Percentiles rank a stretch among this genome's conserved stretches.
phyloP scores from a whole-genome alignment of 106 monocot genomes.

The Dendrobium officinale region DNA sequence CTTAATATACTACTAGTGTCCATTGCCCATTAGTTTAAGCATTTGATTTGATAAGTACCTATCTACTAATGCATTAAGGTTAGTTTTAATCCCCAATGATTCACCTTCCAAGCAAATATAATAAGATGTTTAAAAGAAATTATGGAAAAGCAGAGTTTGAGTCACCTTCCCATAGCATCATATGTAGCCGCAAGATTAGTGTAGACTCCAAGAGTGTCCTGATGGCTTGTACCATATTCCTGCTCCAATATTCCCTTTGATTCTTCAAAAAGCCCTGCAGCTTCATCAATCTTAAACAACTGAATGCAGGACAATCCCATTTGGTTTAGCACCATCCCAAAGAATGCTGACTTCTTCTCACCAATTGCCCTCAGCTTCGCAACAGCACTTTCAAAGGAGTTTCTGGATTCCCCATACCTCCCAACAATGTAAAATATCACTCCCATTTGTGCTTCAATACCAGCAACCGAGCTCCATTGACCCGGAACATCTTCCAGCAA shows the following conservation, averaged over 20 bases:
- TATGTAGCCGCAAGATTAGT: conserved; percentile 66
- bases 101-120: not conserved
- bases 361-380: conserved; percentile 45
- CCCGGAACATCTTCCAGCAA: conserved; percentile 39
- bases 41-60: not conserved
- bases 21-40: not conserved
- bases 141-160: not conserved
- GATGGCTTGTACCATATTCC: conserved; percentile 42
- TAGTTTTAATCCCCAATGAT: not conserved
- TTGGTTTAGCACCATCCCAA: conserved; percentile 54
- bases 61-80: not conserved
- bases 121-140: not conserved
- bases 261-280: conserved; percentile 52
- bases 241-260: conserved; percentile 40
- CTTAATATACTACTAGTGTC: not conserved
- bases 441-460: conserved; percentile 58
- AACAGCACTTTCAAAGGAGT: conserved; percentile 48
- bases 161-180: conserved; percentile 68
- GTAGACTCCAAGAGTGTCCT: conserved; percentile 51
- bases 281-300: conserved; percentile 52
- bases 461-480: conserved; percentile 51
- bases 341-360: conserved; percentile 55
- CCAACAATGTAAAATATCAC: conserved; percentile 56
- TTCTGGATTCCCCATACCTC: conserved; percentile 29
- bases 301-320: conserved; percentile 60